These are phyloP conservation scores for Bombardia bombarda DNA, from an alignment of 495 filamentous ascomycete species.

Conservation along the genomic window DNA sequence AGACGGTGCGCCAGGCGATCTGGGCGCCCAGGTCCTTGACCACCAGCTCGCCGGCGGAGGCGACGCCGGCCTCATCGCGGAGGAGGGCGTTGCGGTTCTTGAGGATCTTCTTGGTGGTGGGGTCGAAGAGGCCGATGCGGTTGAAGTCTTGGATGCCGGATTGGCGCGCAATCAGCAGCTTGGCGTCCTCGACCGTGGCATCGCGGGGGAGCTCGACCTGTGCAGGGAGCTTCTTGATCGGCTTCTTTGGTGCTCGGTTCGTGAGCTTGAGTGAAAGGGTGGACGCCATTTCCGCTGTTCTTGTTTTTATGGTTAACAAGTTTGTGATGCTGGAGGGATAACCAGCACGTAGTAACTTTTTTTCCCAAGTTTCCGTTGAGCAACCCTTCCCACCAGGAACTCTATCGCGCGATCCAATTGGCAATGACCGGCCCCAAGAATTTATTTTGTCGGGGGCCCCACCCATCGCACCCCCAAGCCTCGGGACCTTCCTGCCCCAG, in stretches of 20 bases:
- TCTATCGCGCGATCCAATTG: too few species aligned
- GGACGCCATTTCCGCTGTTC: conserved; percentile 25
- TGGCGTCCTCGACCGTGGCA: conserved; percentile 53
- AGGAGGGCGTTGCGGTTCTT: conserved; percentile 49
- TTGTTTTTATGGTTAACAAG: too few species aligned
- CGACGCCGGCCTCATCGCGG: conserved; percentile 55
- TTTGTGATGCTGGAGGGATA: too few species aligned
- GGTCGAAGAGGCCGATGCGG: conserved; percentile 61
- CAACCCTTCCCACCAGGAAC: too few species aligned
- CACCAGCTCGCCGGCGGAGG: conserved; percentile 62
- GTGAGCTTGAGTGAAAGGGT: conserved; percentile 34
- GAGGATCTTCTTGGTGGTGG: conserved; percentile 54
- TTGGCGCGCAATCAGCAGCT: conserved; percentile 37
- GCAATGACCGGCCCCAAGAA: too few species aligned
- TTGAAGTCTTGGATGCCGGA: conserved; percentile 45
- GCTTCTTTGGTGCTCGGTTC: conserved; percentile 42
- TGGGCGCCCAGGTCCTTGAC: conserved; percentile 94
- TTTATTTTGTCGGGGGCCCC: too few species aligned
- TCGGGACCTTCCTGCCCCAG: too few species aligned
- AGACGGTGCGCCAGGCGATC: conserved; percentile 89
- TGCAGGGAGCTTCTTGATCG: conserved; percentile 64
- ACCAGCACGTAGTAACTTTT: neutral
- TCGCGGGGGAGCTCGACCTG: conserved; percentile 52
- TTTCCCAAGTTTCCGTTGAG: neutral
- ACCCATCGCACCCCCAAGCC: too few species aligned